Base-by-base conservation (phyloP, 192 early-diverging fungal genomes). In the Gaertneriomyces semiglobifer region DNA sequence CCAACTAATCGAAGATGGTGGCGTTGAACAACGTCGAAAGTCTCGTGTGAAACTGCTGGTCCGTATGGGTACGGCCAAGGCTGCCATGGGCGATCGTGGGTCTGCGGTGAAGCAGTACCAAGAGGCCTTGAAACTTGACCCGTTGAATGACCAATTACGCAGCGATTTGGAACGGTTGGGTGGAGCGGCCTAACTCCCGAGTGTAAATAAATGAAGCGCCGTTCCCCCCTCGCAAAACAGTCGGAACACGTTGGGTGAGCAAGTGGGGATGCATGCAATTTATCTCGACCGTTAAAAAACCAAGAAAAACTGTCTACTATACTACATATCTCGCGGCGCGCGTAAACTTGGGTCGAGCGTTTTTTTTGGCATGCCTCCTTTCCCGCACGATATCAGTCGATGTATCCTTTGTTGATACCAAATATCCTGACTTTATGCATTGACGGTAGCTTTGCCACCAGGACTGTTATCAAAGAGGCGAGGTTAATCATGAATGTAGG, bases 401-500 rank as follows among this genome's bases (percentile, higher is more conserved):
- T 44, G 25, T 70, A 60, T 20, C 53, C 54, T 60, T 79, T 65
- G 74, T 95, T 95, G 79, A 96, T 92, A 48, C 92, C 93, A 88
- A 98, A 96, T 71, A 98, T 84, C 60, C 95, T 88, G 62, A 96
- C 94, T 59, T 75, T 75, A 70, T 83, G 75, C 81, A 83, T 83
- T 4, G 85, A 72, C 5, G 96, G 96, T 51, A 98, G 85, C 79
- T 97, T 98, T 44, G 93, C 91, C 60, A 95, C 86, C 57, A 97
- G 74, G 9, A 93, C 88, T 40, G 96, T 83, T 39, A 93, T 65
- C 16, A 95, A 79, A 1, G 89, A 89, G 10, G 84, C 81, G 47
- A 98, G 84, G 74, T 97, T 98, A 73, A 98, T 86, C 62, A 86
- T 83, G 73, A 98, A 98, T 14, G 92, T 93, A 38, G 89, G 71